Base-by-base conservation (phyloP, 768 basidiomycete genomes). In the Leccinum sublutescens region DNA sequence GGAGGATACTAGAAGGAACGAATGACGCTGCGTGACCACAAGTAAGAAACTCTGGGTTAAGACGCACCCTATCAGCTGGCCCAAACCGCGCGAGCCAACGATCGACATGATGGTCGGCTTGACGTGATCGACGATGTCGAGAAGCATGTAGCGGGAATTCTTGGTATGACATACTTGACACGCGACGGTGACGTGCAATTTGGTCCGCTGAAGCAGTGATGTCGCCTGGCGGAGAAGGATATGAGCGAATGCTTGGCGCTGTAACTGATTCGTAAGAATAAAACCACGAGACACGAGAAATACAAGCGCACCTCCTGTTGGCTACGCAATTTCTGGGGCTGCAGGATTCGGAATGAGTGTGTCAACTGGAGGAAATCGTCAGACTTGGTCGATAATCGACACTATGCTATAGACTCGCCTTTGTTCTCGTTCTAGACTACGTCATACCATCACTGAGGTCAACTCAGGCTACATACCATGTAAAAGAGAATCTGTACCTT, bases 81-180 rank as follows among this genome's bases (percentile, higher is more conserved):
- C 84, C 17, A 95, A 62, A 60, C 95, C 95, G 52, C 95, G 86
- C 19, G 93, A 95, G 4, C 95, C 95, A 10, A 97, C 95, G 56
- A 98, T 96, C 33, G 94, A 78, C 91, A 97, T 95, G 29, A 25
- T 31, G 8, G 85, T 85, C 2, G 95, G 95, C 58, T 93, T 87
- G 38, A 86, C 78, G 68, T 90, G 83, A 66, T 98, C 95, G 23
- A 96, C 87, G 54, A 98, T 83, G 66, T 95, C 91, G 84, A 96
- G 77, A 23, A 96, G 76, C 87, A 95, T 94, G 68, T 95, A 92
- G 23, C 93, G 77, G 1, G 89, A 81, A 69, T 95, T 95, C 79
- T 96, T 97, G n/a, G 95, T 93, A 64, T 98, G 95, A 84, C 95
- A 91, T 29, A 95, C 95, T 75, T 98, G 95, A 72, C 96, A 98